These are phyloP conservation scores for Salix arbutifolia DNA, from an alignment of 345 rosid genomes.

Conservation along the genomic window DNA sequence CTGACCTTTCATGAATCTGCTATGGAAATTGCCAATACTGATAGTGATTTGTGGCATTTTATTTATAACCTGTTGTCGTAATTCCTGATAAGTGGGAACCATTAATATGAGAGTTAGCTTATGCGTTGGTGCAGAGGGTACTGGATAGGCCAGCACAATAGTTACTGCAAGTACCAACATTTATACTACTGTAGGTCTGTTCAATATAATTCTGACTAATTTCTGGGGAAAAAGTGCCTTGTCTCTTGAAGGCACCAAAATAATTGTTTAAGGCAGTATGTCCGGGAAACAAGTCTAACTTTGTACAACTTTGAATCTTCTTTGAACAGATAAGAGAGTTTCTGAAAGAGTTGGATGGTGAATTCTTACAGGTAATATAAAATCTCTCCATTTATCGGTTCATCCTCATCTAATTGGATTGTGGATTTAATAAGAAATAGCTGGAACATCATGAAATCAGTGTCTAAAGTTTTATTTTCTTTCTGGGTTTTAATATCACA, in stretches of 20 bases:
- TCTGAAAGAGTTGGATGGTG: conserved; percentile 71
- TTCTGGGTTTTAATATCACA: too few relatives aligned
- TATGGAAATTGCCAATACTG: neutral
- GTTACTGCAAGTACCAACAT: neutral
- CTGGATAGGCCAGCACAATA: too few relatives aligned
- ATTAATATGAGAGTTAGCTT: too few relatives aligned
- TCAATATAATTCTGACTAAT: neutral
- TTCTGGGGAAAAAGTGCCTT: neutral
- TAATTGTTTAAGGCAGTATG: too few relatives aligned
- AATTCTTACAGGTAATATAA: conserved; percentile 66
- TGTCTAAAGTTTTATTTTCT: too few relatives aligned
- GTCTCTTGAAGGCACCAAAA: too few relatives aligned
- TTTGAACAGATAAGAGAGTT: conserved; percentile 54
- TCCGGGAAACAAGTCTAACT: neutral
- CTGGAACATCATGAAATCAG: neutral
- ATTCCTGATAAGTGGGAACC: too few relatives aligned
- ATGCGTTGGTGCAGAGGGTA: too few relatives aligned
- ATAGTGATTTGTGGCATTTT: neutral
- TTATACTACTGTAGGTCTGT: neutral
- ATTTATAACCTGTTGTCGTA: neutral
- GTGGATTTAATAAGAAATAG: neutral
- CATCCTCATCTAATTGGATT: neutral
- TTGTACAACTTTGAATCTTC: neutral
- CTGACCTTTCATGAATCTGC: neutral
- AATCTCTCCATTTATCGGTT: neutral